These are phyloP conservation scores for Fusarium mundagurra DNA, from an alignment of 2,329 filamentous ascomycete genomes.

Conservation along the genomic window DNA sequence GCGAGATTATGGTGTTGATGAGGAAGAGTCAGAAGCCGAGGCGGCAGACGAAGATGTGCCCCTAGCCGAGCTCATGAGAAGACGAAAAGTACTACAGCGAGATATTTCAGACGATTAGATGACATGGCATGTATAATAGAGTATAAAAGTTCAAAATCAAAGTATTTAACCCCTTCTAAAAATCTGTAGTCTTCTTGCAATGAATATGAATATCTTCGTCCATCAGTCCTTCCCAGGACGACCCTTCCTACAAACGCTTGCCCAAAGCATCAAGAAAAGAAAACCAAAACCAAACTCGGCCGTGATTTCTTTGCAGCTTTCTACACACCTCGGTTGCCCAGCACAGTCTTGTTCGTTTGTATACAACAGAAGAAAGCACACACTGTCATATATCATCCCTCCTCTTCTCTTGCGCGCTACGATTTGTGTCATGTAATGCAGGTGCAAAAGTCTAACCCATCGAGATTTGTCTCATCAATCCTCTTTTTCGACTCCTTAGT, in stretches of 20 bases:
- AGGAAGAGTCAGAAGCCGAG: slow-evolving; percentile 63
- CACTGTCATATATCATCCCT: slow-evolving; percentile 14
- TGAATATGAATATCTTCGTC: slow-evolving; percentile 22
- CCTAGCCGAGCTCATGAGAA: slow-evolving; percentile 71
- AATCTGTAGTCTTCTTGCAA: slow-evolving; percentile 20
- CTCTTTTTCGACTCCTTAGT: slow-evolving; percentile 24
- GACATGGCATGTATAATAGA: slow-evolving; percentile 32
- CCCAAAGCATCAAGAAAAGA: slow-evolving; percentile 38
- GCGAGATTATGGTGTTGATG: slow-evolving; percentile 82
- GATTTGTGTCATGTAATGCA: slow-evolving; percentile 11
- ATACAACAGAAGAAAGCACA: slow-evolving; percentile 33
- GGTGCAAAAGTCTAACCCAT: slow-evolving; percentile 12
- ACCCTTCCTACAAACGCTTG: slow-evolving; percentile 16
- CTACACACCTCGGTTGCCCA: slow-evolving; percentile 39
- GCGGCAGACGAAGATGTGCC: slow-evolving; percentile 69
- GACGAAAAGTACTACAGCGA: slow-evolving; percentile 56
- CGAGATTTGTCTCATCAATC: slow-evolving; percentile 24
- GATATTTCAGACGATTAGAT: slow-evolving; percentile 46
- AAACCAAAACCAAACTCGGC: slow-evolving; percentile 41
- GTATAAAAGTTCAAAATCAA: slow-evolving; percentile 15
- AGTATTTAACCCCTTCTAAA: slow-evolving; percentile 31
- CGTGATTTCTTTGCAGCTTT: slow-evolving; percentile 28
- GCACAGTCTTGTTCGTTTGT: slow-evolving; percentile 41
- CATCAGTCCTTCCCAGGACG: slow-evolving; percentile 6
- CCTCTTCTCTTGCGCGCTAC: slow-evolving; percentile 29